Evolutionary conservation across 2,329 filamentous ascomycete species (phyloP), one percentile per base, ranked within the genome.

Genomic region (Apiospora rasikravindrae): DNA sequence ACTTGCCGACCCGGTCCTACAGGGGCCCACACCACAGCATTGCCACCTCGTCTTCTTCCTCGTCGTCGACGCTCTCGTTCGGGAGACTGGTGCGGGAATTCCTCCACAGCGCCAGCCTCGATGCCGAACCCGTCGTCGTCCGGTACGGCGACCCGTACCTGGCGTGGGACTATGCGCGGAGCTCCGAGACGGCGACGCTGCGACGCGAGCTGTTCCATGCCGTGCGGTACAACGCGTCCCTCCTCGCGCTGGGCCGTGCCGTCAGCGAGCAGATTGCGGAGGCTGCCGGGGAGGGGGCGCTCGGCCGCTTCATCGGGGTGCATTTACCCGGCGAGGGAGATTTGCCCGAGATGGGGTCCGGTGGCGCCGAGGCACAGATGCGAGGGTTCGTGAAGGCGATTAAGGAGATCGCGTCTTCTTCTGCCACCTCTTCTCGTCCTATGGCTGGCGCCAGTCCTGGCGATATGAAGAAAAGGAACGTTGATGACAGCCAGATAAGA

Each of bases 151-250:
- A 73, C 45, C 29, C 71, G n/a, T 69, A 70, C 40, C 29, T 69
- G 1, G 71, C 40, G 42, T 73, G 73, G 73, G 44, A 69, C 51
- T 73, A 72, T 24, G 24, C 8, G 22, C 6, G n/a, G 13, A 45
- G 33, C 22, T 44, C 40, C 6, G 73, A 73, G 51, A n/a, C 47
- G 29, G 29, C n/a, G 10, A 69, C 73, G 8, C 37, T 72, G 22
- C 69, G 69, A 13, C 69, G 71, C 16, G 71, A 51, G 8, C 51
- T 73, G 3, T 73, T 73, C 29, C 45, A 33, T 8, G 37, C 71
- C 11, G 0, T 73, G 6, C 24, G 2, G 19, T 71, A 68, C 66
- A 72, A 72, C 22, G n/a, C 29, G 33, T 45, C 33, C 22, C 70
- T 73, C 0, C 42, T 57, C 11, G 71, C 29, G 14, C 24, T 72